Base-by-base conservation (phyloP, 305 asterid genomes). In the Lippia alba region DNA sequence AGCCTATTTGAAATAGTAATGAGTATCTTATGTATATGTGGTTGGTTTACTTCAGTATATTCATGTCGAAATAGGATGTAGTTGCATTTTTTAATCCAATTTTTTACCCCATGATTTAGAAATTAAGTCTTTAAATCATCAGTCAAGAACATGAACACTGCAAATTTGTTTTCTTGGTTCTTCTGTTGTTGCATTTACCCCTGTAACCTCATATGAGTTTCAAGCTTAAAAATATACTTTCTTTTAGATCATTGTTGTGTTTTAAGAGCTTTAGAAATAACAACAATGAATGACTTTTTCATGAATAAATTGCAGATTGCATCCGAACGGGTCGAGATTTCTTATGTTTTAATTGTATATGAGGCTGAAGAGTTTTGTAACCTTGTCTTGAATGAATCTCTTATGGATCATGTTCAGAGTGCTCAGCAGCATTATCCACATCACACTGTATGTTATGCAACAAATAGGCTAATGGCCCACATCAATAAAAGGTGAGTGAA, bases 341-440 rank as follows among this genome's bases (percentile, higher is more conserved):
- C 88, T 14, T 94, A 94, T 75, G 75, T 91, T 55, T 69, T 88
- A 64, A 78, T 94, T 70, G 73, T 94, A 75, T 89, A 80, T 12
- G 96, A 87, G 77, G 99, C 99, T 54, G 99, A 88, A 79, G 97
- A 89, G 71, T 94, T 94, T 79, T 91, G 97, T 82, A 83, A 85
- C 76, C 84, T 81, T 76, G 78, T 91, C 66, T 44, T 56, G 65
- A 81, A 74, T 66, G 85, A 74, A 70, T 83, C 93, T 74, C 80
- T 91, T 64, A 63, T 71, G 85, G 82, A 64, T 76, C 96, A 88
- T 77, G 83, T 86, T 75, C 83, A 76, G 70, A 67, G 69, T 55
- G 89, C 87, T 78, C 95, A 72, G 65, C 81, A 63, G 41, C 87
- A 40, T 71, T 89, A 91, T 79, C 97, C 99, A 55, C 83, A 82